These are phyloP conservation scores for Hygrocybe punicea DNA, from an alignment of 768 basidiomycete species.

Conservation along the genomic window DNA sequence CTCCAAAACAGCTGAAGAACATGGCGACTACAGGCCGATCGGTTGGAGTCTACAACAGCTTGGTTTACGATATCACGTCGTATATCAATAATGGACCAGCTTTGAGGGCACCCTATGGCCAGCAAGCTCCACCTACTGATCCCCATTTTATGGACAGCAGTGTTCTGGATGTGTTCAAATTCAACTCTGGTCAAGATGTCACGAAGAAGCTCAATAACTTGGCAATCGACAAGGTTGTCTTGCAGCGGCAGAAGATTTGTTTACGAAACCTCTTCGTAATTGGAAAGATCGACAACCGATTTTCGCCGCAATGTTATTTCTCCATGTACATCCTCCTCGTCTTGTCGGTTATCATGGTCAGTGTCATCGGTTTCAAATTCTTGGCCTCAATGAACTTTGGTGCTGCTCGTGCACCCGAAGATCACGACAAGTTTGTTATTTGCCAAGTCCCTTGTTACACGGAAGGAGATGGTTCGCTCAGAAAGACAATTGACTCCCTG, in stretches of 20 bases:
- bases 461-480: constrained; percentile 84
- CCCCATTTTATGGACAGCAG: constrained; percentile 67
- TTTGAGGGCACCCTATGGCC: constrained; percentile 46
- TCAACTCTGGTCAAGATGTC: constrained; percentile 72
- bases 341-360: constrained; percentile 87
- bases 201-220: constrained; percentile 69
- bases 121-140: constrained; percentile 42
- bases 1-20: constrained; percentile 67
- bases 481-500: constrained; percentile 88
- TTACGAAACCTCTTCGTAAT: constrained; percentile 90
- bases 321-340: constrained; percentile 87
- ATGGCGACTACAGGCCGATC: constrained; percentile 61
- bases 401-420: constrained; percentile 77
- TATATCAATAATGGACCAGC: constrained; percentile 68
- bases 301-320: constrained; percentile 89
- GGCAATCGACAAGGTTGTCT: constrained; percentile 54
- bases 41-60: constrained; percentile 81
- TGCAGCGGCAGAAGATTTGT: constrained; percentile 78
- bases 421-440: constrained; percentile 95
- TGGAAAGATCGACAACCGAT: constrained; percentile 88
- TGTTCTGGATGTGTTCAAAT: constrained; percentile 73
- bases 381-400: constrained; percentile 85
- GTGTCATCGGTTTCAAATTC: constrained; percentile 95
- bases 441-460: constrained; percentile 99
- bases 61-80: constrained; percentile 82